These are phyloP conservation scores for Beauveria australis DNA, from an alignment of 2,329 filamentous ascomycete genomes.

Conservation along the genomic window DNA sequence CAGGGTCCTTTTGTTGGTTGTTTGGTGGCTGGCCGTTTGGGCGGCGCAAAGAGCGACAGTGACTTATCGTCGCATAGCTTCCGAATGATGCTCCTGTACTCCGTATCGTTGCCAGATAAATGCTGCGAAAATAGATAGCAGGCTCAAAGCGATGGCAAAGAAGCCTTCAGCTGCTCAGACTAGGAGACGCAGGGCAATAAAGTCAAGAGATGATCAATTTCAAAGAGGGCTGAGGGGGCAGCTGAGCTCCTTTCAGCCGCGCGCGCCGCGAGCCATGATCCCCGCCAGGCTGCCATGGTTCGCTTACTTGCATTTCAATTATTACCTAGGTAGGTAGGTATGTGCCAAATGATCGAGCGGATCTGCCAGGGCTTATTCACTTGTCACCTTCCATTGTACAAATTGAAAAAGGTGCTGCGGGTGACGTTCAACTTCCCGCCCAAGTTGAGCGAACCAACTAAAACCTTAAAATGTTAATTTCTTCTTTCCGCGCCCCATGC, in stretches of 20 bases:
- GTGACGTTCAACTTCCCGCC: too few species aligned
- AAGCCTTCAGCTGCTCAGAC: too few species aligned
- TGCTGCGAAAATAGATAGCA: background rate
- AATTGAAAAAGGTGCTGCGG: too few species aligned
- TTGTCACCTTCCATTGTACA: background rate
- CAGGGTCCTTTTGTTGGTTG: background rate
- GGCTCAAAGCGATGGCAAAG: too few species aligned
- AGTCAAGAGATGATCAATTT: background rate
- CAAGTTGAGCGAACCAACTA: too few species aligned
- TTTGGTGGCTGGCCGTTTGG: background rate
- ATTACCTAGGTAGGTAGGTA: too few species aligned
- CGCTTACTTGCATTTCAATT: background rate
- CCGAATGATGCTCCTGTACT: background rate
- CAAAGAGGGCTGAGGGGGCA: background rate
- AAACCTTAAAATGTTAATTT: background rate
- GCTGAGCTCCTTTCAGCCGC: constrained; percentile 9
- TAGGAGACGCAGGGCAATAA: too few species aligned
- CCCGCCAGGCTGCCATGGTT: background rate
- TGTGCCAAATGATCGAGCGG: too few species aligned
- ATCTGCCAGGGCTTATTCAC: background rate
- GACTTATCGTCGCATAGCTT: background rate
- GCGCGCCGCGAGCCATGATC: background rate
- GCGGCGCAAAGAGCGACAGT: background rate
- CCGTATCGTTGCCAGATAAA: background rate
- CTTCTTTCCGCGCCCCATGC: background rate